Evolutionary conservation across 257 asterid species (phyloP), one percentile per base, ranked within the genome.

Genomic region (Solanum microdontum): DNA sequence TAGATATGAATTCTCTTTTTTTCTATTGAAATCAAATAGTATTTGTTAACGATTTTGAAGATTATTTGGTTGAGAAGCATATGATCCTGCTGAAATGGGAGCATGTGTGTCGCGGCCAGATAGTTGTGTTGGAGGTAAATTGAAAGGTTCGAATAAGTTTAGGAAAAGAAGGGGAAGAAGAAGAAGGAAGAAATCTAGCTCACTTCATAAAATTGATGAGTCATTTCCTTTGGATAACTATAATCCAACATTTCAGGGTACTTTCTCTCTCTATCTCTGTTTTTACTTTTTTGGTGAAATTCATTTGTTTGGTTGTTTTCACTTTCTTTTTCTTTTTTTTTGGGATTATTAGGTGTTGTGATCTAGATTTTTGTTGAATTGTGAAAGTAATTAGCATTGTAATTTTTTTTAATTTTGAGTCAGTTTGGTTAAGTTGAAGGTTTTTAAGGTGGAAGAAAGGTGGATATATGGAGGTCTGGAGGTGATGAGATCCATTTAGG

Each of bases 61-160:
- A 60, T 77, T 77, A 37, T 23, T 10, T 80, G 17, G 9, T 73
- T 73, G 80, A 17, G 24, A 73, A 17, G 11, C 23, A 33, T 32
- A 72, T 72, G 40, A 70, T 7, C 8, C 14, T 74, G 82, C n/a
- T 26, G 87, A 85, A 91, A 97, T 97, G 99, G 99, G 99, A 85
- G 92, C 92, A 17, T 97, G 99, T 79, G 97, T 91, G 28, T 97
- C 99, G 73, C 94, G 95, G 43, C 96, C 92, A 82, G 91, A 89
- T 74, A 91, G 89, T 28, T 93, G 98, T 51, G 98, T 88, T 11
- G 94, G 96, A 21, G 93, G 94, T 24, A 90, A 89, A 76, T 76
- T 43, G 32, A 75, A 17, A 88, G 75, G 92, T 5, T 23, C 83
- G 4, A 94, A 88, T 89, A 94, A 87, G 72, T 74, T 48, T 32